A percentile compares a stretch with the other conserved stretches of the same genome.
These are phyloP conservation scores for Thelephora aurantiotincta DNA, from an alignment of 768 basidiomycete species.

Conservation along the genomic window DNA sequence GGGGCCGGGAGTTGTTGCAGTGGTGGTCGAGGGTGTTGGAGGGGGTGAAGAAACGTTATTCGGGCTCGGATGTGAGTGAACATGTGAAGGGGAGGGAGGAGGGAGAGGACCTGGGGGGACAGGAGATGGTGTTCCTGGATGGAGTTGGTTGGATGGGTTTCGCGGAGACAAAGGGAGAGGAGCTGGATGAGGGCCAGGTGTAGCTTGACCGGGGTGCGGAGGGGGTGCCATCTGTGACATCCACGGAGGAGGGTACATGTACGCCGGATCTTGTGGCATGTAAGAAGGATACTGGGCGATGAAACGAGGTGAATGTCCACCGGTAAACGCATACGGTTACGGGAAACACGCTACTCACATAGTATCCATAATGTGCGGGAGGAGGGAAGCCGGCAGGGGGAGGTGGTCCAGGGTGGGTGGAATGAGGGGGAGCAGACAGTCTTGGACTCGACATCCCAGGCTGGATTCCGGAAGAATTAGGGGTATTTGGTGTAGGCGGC, in stretches of 20 bases:
- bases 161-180: constrained; percentile 52
- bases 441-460: constrained; percentile 55
- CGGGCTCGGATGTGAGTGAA: constrained; percentile 27
- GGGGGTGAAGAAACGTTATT: constrained; percentile 49
- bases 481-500: constrained; percentile 30
- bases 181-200: constrained; percentile 13
- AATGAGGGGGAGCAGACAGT: constrained; percentile 41
- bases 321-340: background rate
- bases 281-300: constrained; percentile 25
- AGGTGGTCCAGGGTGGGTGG: constrained; percentile 22
- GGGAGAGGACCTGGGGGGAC: constrained; percentile 39
- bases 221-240: constrained; percentile 19
- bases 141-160: constrained; percentile 36
- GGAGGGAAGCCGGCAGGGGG: constrained; percentile 34
- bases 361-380: constrained; percentile 18
- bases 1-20: constrained; percentile 14
- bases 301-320: constrained; percentile 2
- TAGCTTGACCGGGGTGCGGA: constrained; percentile 20
- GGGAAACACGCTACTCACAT: constrained; percentile 26
- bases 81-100: constrained; percentile 32
- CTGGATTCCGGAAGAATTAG: constrained; percentile 21
- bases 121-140: constrained; percentile 58
- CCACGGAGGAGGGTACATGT: constrained; percentile 14
- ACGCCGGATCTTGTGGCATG: constrained; percentile 18
- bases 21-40: constrained; percentile 46